These are phyloP conservation scores for Xylaria venustula DNA, from an alignment of 495 filamentous ascomycete genomes.

Conservation along the genomic window DNA sequence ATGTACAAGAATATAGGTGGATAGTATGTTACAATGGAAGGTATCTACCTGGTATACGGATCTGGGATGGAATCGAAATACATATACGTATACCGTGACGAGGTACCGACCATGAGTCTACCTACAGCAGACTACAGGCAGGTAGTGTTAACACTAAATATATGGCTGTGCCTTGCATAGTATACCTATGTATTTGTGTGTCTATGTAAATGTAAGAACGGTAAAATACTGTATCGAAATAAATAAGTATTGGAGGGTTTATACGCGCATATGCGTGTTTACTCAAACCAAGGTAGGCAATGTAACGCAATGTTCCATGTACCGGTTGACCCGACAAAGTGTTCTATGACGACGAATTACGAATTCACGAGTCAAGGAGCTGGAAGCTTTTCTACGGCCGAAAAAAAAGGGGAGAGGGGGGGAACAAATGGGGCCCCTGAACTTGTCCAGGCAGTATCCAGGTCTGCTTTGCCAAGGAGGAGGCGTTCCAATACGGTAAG, in stretches of 20 bases:
- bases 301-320: too few relatives aligned
- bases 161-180: background rate
- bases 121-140: too few relatives aligned
- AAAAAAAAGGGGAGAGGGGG: constrained; percentile 2
- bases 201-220: too few relatives aligned
- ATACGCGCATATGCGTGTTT: too few relatives aligned
- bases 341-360: constrained; percentile 10
- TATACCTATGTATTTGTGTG: too few relatives aligned
- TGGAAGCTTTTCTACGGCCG: background rate
- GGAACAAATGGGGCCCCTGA: background rate
- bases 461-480: background rate
- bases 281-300: too few relatives aligned
- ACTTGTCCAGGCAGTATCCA: background rate
- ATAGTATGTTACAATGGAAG: too few relatives aligned
- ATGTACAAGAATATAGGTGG: too few relatives aligned
- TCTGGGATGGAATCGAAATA: background rate
- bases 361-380: constrained; percentile 2
- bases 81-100: background rate
- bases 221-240: too few relatives aligned
- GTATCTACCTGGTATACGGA: too few relatives aligned
- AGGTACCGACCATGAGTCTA: too few relatives aligned
- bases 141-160: background rate
- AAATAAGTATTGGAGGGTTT: too few relatives aligned
- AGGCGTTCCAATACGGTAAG: background rate
- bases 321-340: background rate